phyloP scores from a whole-genome alignment of 768 basidiomycete species.

The Tephrocybe rancida region DNA sequence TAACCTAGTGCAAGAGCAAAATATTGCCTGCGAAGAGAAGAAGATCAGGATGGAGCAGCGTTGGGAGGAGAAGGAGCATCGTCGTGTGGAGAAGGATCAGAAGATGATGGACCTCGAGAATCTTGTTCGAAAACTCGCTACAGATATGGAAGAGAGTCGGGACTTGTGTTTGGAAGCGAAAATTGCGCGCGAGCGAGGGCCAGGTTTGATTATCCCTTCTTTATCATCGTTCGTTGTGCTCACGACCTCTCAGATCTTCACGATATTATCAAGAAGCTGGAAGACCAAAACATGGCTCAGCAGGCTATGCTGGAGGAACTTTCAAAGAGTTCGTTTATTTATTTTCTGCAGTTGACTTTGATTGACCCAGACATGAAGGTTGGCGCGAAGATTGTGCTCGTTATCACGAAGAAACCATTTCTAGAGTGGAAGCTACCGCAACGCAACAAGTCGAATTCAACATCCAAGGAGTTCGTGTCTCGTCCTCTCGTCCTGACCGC shows the following conservation, averaged over 20 bases:
- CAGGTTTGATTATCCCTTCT: slow-evolving; percentile 42
- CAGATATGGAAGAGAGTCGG: slow-evolving; percentile 56
- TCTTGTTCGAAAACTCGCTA: slow-evolving; percentile 60
- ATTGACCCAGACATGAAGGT: slow-evolving; percentile 36
- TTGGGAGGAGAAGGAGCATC: slow-evolving; percentile 60
- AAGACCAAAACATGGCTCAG: slow-evolving; percentile 60
- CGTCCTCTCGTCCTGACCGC: neutral
- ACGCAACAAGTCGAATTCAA: slow-evolving; percentile 82
- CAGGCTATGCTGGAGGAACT: slow-evolving; percentile 55
- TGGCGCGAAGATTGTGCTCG: slow-evolving; percentile 68
- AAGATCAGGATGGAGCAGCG: slow-evolving; percentile 60
- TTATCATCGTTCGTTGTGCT: neutral
- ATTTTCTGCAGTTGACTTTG: neutral
- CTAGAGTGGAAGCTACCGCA: slow-evolving; percentile 70
- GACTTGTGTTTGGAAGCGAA: slow-evolving; percentile 54
- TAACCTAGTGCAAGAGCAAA: slow-evolving; percentile 69
- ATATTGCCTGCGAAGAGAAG: slow-evolving; percentile 60
- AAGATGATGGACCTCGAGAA: slow-evolving; percentile 59
- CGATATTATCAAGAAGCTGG: slow-evolving; percentile 59
- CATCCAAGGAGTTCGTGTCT: slow-evolving; percentile 71
- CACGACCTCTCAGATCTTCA: slow-evolving; percentile 48
- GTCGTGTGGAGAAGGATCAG: slow-evolving; percentile 61
- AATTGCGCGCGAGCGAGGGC: slow-evolving; percentile 52
- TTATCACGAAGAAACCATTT: slow-evolving; percentile 70
- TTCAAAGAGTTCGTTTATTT: slow-evolving; percentile 51